Base-by-base conservation (phyloP, 495 filamentous ascomycete genomes). In the Penicillium maclennaniae region DNA sequence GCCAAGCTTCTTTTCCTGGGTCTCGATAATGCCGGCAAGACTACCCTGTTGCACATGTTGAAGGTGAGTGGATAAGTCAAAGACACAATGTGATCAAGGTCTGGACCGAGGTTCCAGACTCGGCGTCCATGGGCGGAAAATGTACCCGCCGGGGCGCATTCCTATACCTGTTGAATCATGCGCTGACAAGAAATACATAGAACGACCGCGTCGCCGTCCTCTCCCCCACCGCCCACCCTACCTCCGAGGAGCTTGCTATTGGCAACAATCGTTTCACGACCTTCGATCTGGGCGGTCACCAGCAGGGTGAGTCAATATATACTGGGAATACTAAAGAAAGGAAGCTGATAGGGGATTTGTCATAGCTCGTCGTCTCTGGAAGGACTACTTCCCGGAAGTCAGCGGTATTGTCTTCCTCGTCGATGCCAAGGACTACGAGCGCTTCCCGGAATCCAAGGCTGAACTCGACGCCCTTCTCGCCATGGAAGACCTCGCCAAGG, bases 321-420 rank as follows among this genome's bases (percentile, higher is more conserved):
- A 47, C 5, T 43, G 8, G 31, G 10, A 12, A 31, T 31, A 31
- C 23, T 7, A 7, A 40, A 40, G 38, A 9, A 9, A 40, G 17
- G 17, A 14, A 17, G 19, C 38, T 40, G 10, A 40, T 14, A 14
- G 31, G 10, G 3, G 8, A 12, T 9, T 19, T 17, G 10, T 9
- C 31, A 34, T 60, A 93, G 93, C 92, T 49, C 92, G 95, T 45
- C 91, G 95, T 62, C 83, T 97, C 55, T 98, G 93, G 92, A 92
- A 92, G 65, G 93, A 98, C 68, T 95, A 95, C 73, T 95, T 97
- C 86, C 95, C 93, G 68, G 93, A 98, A 81, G 93, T 97, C 43
- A 91, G 84, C 69, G 93, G 92, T 47, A 95, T 96, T 62, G 93
- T 98, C 50, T 98, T 97, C 81, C 86, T 97, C 47, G 91, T 97